A percentile compares a stretch with the other conserved stretches of the same genome.
Evolutionary conservation across 768 basidiomycete species (phyloP).

Genomic region (Suillus placidus): DNA sequence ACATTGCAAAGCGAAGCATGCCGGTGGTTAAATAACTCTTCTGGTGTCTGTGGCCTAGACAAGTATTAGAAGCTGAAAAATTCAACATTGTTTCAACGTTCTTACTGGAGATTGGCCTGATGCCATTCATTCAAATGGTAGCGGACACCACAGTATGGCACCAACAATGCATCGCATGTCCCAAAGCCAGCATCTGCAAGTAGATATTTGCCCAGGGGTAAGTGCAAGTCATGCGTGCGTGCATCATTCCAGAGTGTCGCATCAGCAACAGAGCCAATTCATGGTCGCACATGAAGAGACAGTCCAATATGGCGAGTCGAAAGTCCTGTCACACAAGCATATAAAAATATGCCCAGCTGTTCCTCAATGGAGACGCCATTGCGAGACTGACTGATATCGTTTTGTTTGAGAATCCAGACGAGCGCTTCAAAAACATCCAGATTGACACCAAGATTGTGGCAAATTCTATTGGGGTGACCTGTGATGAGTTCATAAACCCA

Average conservation of each 20-base stretch:
- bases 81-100: too few species aligned
- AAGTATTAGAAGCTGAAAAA: neutral
- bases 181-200: constrained; percentile 9
- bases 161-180: neutral
- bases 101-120: neutral
- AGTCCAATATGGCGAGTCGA: constrained; percentile 15
- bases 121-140: neutral
- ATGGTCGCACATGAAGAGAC: constrained; percentile 21
- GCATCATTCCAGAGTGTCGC: constrained; percentile 15
- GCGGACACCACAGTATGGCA: neutral
- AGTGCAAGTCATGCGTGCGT: constrained; percentile 5
- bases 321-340: constrained; percentile 17
- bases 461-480: constrained; percentile 26
- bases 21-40: constrained; percentile 6
- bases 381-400: neutral
- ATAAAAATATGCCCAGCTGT: constrained; percentile 18
- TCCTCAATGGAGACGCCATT: constrained; percentile 14
- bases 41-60: neutral
- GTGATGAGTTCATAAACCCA: constrained; percentile 26
- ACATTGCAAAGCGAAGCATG: neutral
- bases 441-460: constrained; percentile 21
- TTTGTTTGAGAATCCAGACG: constrained; percentile 6
- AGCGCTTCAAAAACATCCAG: constrained; percentile 24
- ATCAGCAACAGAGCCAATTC: constrained; percentile 19
- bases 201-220: neutral